phyloP scores from a whole-genome alignment of 2,329 filamentous ascomycete genomes.

The Monascus ruber region DNA sequence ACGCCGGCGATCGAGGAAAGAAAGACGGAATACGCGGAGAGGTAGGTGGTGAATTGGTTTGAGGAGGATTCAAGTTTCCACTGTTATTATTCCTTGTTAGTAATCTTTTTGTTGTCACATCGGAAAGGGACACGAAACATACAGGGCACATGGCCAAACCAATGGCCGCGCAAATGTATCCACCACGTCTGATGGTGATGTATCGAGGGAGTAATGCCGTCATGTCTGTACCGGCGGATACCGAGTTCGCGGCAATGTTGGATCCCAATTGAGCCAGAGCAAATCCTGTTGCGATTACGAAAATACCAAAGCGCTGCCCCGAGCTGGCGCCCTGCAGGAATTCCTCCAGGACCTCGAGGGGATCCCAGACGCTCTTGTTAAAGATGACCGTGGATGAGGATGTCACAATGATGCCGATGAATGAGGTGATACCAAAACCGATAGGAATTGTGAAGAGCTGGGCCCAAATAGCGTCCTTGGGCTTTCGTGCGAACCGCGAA shows the following conservation, averaged over 20 bases:
- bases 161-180: conserved; percentile 70
- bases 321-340: conserved; percentile 61
- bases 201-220: conserved; percentile 68
- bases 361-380: conserved; percentile 59
- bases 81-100: conserved; percentile 4
- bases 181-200: conserved; percentile 74
- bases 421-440: conserved; percentile 66
- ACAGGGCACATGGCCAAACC: conserved; percentile 78
- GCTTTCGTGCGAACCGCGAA: conserved; percentile 67
- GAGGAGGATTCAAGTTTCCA: conserved; percentile 59
- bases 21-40: conserved; percentile 87
- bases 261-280: conserved; percentile 73
- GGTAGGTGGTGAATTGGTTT: conserved; percentile 83
- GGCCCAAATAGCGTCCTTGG: conserved; percentile 65
- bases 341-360: conserved; percentile 52
- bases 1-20: conserved; percentile 90
- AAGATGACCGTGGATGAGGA: conserved; percentile 57
- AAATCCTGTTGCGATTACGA: conserved; percentile 59
- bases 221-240: conserved; percentile 74
- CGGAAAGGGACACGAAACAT: conserved; percentile 5
- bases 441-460: conserved; percentile 65
- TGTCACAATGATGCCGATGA: conserved; percentile 73
- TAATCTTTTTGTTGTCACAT: too few species aligned
- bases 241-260: conserved; percentile 77
- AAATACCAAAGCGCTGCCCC: conserved; percentile 61